Conservation (phyloP, 108 stramenopile genomes). For the Nitzschia inconspicua region DNA sequence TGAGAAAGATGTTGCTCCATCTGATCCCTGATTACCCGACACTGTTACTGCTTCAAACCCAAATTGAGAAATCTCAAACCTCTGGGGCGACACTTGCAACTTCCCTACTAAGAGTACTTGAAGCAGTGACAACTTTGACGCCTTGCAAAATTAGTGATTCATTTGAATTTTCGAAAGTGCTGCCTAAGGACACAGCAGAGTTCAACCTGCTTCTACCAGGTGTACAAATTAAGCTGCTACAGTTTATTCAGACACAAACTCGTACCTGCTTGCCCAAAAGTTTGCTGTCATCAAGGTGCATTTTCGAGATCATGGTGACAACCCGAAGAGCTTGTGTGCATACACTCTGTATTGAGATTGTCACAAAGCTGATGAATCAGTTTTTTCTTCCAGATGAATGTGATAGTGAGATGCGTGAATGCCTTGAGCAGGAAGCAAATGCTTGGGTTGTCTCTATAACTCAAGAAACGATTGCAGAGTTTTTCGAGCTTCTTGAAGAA, state of each 20-base stretch:
- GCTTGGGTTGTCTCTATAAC: conserved; percentile 39
- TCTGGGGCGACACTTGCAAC: no score
- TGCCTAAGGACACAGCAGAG: conserved; percentile 29
- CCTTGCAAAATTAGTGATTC: no score
- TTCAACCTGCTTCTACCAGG: conserved; percentile 10
- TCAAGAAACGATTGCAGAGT: background rate
- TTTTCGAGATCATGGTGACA: conserved; percentile 25
- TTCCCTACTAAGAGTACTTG: no score
- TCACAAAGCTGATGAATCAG: background rate
- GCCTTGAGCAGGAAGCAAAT: conserved; percentile 11
- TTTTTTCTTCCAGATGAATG: background rate
- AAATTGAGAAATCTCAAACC: no score
- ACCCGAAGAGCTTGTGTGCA: conserved; percentile 3
- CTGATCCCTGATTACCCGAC: conserved; percentile 63
- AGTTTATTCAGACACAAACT: conserved; percentile 10
- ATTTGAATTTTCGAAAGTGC: no score
- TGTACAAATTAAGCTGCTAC: conserved; percentile 14
- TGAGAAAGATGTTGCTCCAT: conserved; percentile 2
- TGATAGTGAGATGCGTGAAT: background rate
- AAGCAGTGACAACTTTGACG: no score
- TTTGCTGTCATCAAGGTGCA: conserved; percentile 4
- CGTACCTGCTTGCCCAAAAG: no score
- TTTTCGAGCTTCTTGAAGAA: conserved; percentile 5
- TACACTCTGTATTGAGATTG: conserved; percentile 3
- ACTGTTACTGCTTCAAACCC: no score